Percentiles rank a stretch among this genome's conserved stretches.
These are phyloP conservation scores for Yarrowia sp. DNA, from an alignment of 805 yeast species.

Conservation along the genomic window DNA sequence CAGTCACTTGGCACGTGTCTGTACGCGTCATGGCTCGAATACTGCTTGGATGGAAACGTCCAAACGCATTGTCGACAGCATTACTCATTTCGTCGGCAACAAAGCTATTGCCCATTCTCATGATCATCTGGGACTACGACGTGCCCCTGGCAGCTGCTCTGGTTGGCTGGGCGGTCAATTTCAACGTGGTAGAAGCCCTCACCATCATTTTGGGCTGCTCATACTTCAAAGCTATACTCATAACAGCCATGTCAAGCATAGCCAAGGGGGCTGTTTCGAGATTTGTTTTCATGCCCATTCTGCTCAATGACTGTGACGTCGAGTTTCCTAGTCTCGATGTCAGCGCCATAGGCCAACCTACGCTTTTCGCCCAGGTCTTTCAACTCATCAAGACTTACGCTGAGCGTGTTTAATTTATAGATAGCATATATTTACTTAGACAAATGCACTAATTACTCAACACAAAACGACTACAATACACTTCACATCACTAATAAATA, in stretches of 20 bases:
- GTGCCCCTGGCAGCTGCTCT: constrained; percentile 67
- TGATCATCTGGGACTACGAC: constrained; percentile 97
- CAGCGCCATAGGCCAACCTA: constrained; percentile 38
- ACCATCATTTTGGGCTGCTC: constrained; percentile 53
- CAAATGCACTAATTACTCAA: neutral
- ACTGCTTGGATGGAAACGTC: constrained; percentile 52
- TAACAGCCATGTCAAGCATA: constrained; percentile 43
- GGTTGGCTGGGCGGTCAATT: constrained; percentile 65
- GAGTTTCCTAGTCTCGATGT: constrained; percentile 14
- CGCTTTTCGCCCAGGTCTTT: constrained; percentile 22
- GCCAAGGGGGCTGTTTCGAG: constrained; percentile 25
- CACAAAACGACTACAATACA: neutral
- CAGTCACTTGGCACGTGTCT: constrained; percentile 49
- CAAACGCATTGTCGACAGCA: constrained; percentile 64
- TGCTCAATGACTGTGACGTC: constrained; percentile 30
- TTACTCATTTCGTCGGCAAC: constrained; percentile 78
- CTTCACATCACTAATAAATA: neutral
- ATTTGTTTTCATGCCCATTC: constrained; percentile 34
- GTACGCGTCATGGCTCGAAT: constrained; percentile 51
- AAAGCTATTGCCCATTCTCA: constrained; percentile 85
- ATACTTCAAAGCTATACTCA: constrained; percentile 47
- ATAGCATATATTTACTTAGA: neutral
- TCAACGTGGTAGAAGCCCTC: constrained; percentile 71
- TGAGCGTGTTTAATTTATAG: constrained; percentile 18
- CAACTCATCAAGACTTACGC: constrained; percentile 25